Evolutionary conservation across 225 moss, liverwort and hornwort genomes (phyloP), one percentile per base, ranked within the genome.

Genomic region (Ulota crispa): DNA sequence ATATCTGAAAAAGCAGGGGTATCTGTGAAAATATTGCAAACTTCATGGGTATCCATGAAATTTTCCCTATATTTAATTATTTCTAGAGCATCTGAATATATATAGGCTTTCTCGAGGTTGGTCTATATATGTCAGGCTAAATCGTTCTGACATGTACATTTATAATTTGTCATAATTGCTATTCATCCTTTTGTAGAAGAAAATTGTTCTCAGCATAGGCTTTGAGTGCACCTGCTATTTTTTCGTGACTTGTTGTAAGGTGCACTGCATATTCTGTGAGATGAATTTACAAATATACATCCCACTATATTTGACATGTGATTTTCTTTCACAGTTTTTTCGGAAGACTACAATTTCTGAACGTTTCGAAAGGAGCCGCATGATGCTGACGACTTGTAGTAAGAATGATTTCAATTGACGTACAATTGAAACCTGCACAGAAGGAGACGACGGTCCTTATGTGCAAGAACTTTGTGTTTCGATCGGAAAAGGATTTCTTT

Each of bases 291-390:
- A 64, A 55, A 50, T 3, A 24, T 23, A 2, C 30, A 19, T 24
- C 36, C 20, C 2, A 20, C 19, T 12, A 21, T 74, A 18, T 41
- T 76, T 83, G 32, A 86, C 60, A 6, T 42, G 32, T 30, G 26
- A 26, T 30, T 61, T 62, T 57, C 63, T 64, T 72, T 59, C 57
- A 41, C 80, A 86, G 86, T 23, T 52, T 41, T 54, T 57, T 77
- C 61, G 39, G 77, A 43, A 41, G 67, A 26, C 64, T 61, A 50
- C 77, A 57, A 72, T 24, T 54, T 32, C 16, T 34, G 50, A 57
- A 30, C 20, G 32, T 68, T 78, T 67, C 53, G 36, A 55, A 79
- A 75, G 64, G 36, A 42, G 54, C 57, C 71, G 34, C 65, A 54
- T 64, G 43, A 41, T 61, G 42, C 12, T 28, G 39, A 13, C 21